Conservation (phyloP, 2,329 filamentous ascomycete genomes). For the Clarireedia monteithiana region DNA sequence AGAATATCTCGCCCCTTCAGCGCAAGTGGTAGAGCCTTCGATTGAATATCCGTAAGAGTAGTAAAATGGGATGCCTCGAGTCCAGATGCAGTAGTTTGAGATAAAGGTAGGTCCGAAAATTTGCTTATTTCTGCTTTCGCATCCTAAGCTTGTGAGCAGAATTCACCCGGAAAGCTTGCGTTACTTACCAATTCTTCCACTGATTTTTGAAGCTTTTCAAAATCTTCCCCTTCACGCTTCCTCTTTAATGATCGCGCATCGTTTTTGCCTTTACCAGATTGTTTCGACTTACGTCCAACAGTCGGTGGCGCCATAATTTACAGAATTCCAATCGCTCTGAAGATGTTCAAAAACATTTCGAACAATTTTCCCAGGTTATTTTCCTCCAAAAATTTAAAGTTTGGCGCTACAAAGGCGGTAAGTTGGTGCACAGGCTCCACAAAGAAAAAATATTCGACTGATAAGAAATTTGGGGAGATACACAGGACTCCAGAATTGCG, state of each 20-base stretch:
- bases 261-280: conserved; percentile 14
- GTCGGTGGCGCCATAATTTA: conserved; percentile 22
- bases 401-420: conserved; percentile 11
- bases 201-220: conserved; percentile 24
- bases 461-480: conserved; percentile 12
- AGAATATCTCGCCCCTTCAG: conserved; percentile 83
- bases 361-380: conserved; percentile 8
- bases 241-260: conserved; percentile 25
- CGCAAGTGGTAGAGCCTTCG: conserved; percentile 78
- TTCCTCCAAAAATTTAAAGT: conserved; percentile 8
- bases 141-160: conserved; percentile 22
- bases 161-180: background rate
- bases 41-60: conserved; percentile 84
- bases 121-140: conserved; percentile 38
- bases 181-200: conserved; percentile 27
- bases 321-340: background rate
- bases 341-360: conserved; percentile 4
- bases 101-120: conserved; percentile 83
- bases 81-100: conserved; percentile 68
- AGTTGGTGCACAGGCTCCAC: background rate
- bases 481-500: conserved; percentile 1
- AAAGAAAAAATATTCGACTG: conserved; percentile 9
- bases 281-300: conserved; percentile 18
- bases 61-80: conserved; percentile 85
- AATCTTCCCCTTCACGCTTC: conserved; percentile 27